phyloP scores from a whole-genome alignment of 1,139 yeast genomes.

The Yamadazyma diddensiae region DNA sequence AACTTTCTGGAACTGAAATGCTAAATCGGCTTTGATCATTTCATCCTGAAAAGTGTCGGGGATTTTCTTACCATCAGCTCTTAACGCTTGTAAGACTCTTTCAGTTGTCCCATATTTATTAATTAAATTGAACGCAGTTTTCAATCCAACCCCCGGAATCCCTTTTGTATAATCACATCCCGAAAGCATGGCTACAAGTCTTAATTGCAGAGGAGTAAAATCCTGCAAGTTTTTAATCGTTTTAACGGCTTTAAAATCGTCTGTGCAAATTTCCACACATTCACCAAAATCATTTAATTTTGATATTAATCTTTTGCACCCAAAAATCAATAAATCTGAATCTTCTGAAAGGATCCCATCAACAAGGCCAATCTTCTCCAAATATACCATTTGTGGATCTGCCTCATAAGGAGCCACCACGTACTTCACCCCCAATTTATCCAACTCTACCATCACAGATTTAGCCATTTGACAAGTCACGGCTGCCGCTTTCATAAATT shows the following conservation, averaged over 20 bases:
- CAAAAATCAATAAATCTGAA: slow-evolving; percentile 88
- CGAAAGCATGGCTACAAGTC: slow-evolving; percentile 79
- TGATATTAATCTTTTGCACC: slow-evolving; percentile 72
- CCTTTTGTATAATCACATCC: slow-evolving; percentile 98
- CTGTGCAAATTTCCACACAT: slow-evolving; percentile 65
- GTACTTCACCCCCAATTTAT: slow-evolving; percentile 55
- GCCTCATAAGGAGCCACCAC: slow-evolving; percentile 99
- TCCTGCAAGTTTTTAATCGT: slow-evolving; percentile 45
- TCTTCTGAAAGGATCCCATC: slow-evolving; percentile 93
- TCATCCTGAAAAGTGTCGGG: slow-evolving; percentile 62
- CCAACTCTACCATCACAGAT: slow-evolving; percentile 71
- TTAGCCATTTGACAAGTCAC: slow-evolving; percentile 93
- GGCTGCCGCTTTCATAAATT: slow-evolving; percentile 76
- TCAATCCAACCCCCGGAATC: slow-evolving; percentile 73
- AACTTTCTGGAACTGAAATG: slow-evolving; percentile 85
- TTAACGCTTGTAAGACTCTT: slow-evolving; percentile 53
- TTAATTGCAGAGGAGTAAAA: slow-evolving; percentile 55
- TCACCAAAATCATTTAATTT: slow-evolving; percentile 77
- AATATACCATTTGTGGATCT: slow-evolving; percentile 92
- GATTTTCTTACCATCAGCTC: slow-evolving; percentile 60
- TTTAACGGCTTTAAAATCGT: slow-evolving; percentile 46
- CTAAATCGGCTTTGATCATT: slow-evolving; percentile 64
- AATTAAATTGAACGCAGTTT: slow-evolving; percentile 68
- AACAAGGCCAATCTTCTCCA: slow-evolving; percentile 72
- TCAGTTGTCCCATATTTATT: slow-evolving; percentile 50